Evolutionary conservation across 805 yeast species (phyloP), one percentile per base, ranked within the genome.

Genomic region (Schwanniomyces vanrijiae): DNA sequence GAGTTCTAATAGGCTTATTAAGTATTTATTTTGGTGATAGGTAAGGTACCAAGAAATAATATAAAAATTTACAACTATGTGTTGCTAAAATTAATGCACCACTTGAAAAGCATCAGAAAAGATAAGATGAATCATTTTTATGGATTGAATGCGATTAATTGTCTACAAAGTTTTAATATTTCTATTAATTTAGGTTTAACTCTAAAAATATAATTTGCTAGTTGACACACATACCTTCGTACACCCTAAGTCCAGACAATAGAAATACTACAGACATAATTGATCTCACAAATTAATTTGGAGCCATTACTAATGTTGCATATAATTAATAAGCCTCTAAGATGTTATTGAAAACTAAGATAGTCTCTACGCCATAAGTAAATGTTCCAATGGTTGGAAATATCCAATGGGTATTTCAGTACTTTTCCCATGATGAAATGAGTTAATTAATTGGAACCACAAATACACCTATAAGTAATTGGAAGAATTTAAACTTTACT

Each of bases 361-460:
- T 65, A 41, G 80, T 71, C 2, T 84, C 84, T 44, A 50, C 40
- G 2, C 67, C 71, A 38, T 54, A 54, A 14, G 58, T 43, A 0
- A 65, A 61, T 1, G 81, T 78, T 24, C 78, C 72, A 10, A 76
- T 55, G 4, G 65, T 68, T 2, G 80, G 70, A 1, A 77, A 84
- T 18, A 81, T 82, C 90, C 91, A 89, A 60, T 85, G 96, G 20
- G 86, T 78, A 18, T 66, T 64, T 20, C 82, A 60, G 45, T 77
- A 84, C 60, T 84, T 86, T 48, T 91, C 74, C 96, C 96, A 90
- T 45, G 85, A 80, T 64, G 90, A 75, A 88, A 94, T 85, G 54
- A 89, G 73, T 52, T 89, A 68, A 38, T 96, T 96, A 40, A 82
- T 69, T 21, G 96, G 88, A 68, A 88, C 86, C 3, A 77, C 60